Conservation (phyloP, 768 basidiomycete species). For the Pleurotus salmoneostramineus region DNA sequence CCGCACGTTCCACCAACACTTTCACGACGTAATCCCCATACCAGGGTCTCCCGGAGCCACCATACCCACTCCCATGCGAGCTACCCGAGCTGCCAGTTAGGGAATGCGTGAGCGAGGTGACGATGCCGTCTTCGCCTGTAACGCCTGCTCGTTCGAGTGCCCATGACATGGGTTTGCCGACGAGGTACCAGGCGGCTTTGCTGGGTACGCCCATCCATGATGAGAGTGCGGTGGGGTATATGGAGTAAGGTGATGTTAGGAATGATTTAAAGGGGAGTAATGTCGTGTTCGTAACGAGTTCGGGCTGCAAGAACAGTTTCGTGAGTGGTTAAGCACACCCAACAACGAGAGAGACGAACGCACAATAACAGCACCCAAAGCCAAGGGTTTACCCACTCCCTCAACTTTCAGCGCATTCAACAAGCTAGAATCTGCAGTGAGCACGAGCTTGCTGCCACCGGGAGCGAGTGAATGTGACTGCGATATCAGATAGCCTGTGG, state of each 20-base stretch:
- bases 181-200: slow-evolving; percentile 64
- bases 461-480: slow-evolving; percentile 16
- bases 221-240: slow-evolving; percentile 63
- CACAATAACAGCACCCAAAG: slow-evolving; percentile 62
- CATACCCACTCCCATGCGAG: background rate
- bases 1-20: slow-evolving; percentile 60
- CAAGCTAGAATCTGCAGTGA: slow-evolving; percentile 51
- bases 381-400: slow-evolving; percentile 73
- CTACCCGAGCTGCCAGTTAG: slow-evolving; percentile 17
- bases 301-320: slow-evolving; percentile 16
- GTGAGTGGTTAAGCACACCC: slow-evolving; percentile 6
- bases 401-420: slow-evolving; percentile 60
- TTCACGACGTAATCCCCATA: slow-evolving; percentile 73
- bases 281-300: slow-evolving; percentile 55
- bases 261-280: slow-evolving; percentile 54
- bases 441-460: slow-evolving; percentile 48
- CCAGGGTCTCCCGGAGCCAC: slow-evolving; percentile 32
- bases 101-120: slow-evolving; percentile 13
- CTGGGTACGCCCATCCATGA: slow-evolving; percentile 37
- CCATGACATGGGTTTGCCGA: slow-evolving; percentile 86
- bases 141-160: slow-evolving; percentile 76
- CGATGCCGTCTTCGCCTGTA: slow-evolving; percentile 56
- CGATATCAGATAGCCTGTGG: slow-evolving; percentile 34
- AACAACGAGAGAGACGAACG: too few relatives aligned
- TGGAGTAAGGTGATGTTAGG: slow-evolving; percentile 48